Evolutionary conservation across 108 stramenopile genomes (phyloP).

Genomic region (Skeletonema grethae): DNA sequence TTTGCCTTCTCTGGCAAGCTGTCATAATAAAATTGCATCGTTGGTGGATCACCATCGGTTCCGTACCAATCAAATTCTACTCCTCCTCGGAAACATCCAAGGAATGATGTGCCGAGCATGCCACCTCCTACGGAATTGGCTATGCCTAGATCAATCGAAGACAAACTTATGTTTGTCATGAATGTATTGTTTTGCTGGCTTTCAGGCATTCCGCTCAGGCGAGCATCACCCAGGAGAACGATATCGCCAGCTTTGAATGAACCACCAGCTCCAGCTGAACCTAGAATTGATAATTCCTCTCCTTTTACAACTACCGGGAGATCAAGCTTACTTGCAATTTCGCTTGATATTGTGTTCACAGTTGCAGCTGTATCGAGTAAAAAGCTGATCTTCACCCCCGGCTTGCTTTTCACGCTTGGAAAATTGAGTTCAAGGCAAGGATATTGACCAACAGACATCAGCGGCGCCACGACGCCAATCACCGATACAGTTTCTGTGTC

Average conservation of each 20-base stretch:
- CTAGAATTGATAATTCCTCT: slow-evolving; percentile 20
- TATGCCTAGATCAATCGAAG: slow-evolving; percentile 12
- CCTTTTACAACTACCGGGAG: slow-evolving; percentile 4
- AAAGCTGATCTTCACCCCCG: slow-evolving; percentile 7
- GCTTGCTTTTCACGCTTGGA: slow-evolving; percentile 1
- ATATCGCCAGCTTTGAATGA: slow-evolving; percentile 23
- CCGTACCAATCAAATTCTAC: slow-evolving; percentile 40
- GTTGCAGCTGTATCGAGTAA: slow-evolving; percentile 38
- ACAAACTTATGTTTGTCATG: slow-evolving; percentile 25
- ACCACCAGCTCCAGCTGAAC: slow-evolving; percentile 31
- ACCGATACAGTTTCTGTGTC: not conserved
- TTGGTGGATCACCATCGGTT: slow-evolving; percentile 29
- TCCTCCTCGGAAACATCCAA: slow-evolving; percentile 22
- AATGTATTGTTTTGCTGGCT: slow-evolving; percentile 13
- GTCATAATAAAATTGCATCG: slow-evolving; percentile 30
- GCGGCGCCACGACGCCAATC: slow-evolving; percentile 27
- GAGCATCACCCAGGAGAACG: slow-evolving; percentile 19
- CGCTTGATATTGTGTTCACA: slow-evolving; percentile 20
- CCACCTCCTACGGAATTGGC: slow-evolving; percentile 12
- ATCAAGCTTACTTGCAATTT: slow-evolving; percentile 3
- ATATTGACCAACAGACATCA: slow-evolving; percentile 29
- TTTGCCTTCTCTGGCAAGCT: slow-evolving; percentile 15
- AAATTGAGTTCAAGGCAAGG: slow-evolving; percentile 16
- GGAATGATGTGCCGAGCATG: slow-evolving; percentile 20
- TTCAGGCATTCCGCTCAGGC: slow-evolving; percentile 14